Evolutionary conservation across 192 early-diverging fungal genomes (phyloP).

Genomic region (Lobosporangium transversale): DNA sequence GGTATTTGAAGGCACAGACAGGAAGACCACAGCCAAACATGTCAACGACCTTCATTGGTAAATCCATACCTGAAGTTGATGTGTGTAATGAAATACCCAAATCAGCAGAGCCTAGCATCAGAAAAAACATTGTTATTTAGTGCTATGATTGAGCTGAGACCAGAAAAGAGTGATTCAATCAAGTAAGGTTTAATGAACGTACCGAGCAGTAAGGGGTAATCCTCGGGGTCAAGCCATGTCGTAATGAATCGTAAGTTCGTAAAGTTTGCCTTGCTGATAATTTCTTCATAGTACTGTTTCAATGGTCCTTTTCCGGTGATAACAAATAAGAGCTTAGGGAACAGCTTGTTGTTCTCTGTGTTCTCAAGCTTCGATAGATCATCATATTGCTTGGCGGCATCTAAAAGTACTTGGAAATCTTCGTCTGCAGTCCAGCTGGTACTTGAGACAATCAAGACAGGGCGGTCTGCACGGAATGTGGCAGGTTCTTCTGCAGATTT

Average conservation of each 20-base stretch:
- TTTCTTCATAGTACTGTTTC: constrained; percentile 73
- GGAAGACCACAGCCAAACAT: constrained; percentile 98
- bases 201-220: constrained; percentile 90
- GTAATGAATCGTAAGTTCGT: constrained; percentile 74
- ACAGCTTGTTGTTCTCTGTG: constrained; percentile 10
- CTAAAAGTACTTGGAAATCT: constrained; percentile 87
- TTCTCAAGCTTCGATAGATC: constrained; percentile 21
- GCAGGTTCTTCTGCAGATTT: constrained; percentile 18
- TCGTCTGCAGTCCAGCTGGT: constrained; percentile 98
- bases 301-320: constrained; percentile 95
- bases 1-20: constrained; percentile 74
- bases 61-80: constrained; percentile 93
- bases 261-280: constrained; percentile 65
- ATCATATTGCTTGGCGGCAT: constrained; percentile 72
- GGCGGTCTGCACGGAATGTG: constrained; percentile 66
- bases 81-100: constrained; percentile 93
- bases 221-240: constrained; percentile 80
- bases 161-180: background rate
- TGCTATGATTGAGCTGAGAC: too few relatives aligned
- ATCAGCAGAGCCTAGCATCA: constrained; percentile 80
- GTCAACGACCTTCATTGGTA: constrained; percentile 99
- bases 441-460: constrained; percentile 84
- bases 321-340: constrained; percentile 77
- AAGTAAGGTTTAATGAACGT: constrained; percentile 4
- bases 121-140: background rate